Evolutionary conservation across 352 stramenopile species (phyloP).

Genomic region (Globisporangium cederbergense): DNA sequence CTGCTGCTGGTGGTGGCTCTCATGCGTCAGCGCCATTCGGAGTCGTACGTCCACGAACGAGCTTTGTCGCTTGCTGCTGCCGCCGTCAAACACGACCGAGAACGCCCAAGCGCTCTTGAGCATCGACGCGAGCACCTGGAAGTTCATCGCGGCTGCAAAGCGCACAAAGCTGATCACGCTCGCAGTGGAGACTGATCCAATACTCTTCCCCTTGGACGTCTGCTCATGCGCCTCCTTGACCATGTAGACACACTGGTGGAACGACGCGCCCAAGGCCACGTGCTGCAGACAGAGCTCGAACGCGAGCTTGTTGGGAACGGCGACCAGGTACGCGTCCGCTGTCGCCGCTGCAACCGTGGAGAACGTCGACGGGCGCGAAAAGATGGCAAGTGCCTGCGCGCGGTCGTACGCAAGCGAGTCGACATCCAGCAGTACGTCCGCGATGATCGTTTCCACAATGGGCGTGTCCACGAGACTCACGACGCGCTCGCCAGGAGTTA

Average conservation of each 20-base stretch:
- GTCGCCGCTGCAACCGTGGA: background rate
- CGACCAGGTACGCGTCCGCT: slow-evolving; percentile 11
- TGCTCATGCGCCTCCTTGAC: slow-evolving; percentile 12
- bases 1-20: background rate
- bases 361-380: background rate
- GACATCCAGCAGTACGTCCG: slow-evolving; percentile 12
- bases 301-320: slow-evolving; percentile 7
- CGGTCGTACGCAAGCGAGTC: slow-evolving; percentile 16
- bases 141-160: slow-evolving; percentile 16
- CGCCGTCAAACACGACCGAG: slow-evolving; percentile 14
- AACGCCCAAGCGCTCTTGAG: slow-evolving; percentile 17
- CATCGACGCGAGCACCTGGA: slow-evolving; percentile 15
- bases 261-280: slow-evolving; percentile 5
- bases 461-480: slow-evolving; percentile 13
- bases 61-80: slow-evolving; percentile 1
- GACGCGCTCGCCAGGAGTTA: slow-evolving; percentile 3
- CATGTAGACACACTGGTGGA: slow-evolving; percentile 11
- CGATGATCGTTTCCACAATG: slow-evolving; percentile 18
- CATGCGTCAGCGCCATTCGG: slow-evolving; percentile 7
- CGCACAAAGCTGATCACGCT: slow-evolving; percentile 13
- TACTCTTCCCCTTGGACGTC: background rate
- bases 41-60: slow-evolving; percentile 13
- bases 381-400: slow-evolving; percentile 8
- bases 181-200: background rate
- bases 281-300: slow-evolving; percentile 16